phyloP scores from a whole-genome alignment of 202 grass and related monocot species.

The Setaria viridis region DNA sequence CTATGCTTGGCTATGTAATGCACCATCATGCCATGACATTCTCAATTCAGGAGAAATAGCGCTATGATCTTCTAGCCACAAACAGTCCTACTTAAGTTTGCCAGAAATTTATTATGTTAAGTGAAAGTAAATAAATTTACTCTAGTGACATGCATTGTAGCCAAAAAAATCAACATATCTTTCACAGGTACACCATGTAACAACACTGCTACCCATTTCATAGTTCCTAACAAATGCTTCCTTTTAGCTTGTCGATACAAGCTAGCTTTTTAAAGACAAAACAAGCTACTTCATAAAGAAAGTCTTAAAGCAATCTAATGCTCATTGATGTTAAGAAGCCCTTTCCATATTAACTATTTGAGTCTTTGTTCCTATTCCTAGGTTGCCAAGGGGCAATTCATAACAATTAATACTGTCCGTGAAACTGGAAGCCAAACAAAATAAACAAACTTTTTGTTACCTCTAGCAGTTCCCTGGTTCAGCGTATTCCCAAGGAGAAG shows the following conservation, averaged over 20 bases:
- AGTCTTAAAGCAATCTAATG: slow-evolving; percentile 14
- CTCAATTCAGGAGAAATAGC: background rate
- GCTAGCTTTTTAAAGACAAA: background rate
- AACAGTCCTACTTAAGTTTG: slow-evolving; percentile 6
- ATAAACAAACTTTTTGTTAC: slow-evolving; percentile 54
- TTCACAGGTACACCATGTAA: slow-evolving; percentile 12
- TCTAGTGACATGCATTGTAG: background rate
- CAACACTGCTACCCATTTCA: slow-evolving; percentile 26
- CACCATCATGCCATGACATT: background rate
- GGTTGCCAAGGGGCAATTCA: background rate
- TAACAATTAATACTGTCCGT: background rate
- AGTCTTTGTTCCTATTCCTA: background rate
- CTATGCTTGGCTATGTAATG: background rate
- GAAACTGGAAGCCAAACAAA: slow-evolving; percentile 7
- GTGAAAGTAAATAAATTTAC: background rate
- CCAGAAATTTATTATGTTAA: background rate
- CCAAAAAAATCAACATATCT: background rate
- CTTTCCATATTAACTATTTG: background rate
- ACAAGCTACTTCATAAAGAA: slow-evolving; percentile 24
- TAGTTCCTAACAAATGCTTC: slow-evolving; percentile 2
- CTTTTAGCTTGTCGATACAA: background rate
- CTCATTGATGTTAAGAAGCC: background rate
- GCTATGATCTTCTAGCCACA: background rate
- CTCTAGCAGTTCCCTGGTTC: slow-evolving; percentile 98
- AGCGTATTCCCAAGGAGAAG: slow-evolving; percentile 92